Percentiles rank a stretch among this genome's conserved stretches.
These are phyloP conservation scores for Protomyces inouyei DNA, from an alignment of 1,139 yeast species.

Conservation along the genomic window DNA sequence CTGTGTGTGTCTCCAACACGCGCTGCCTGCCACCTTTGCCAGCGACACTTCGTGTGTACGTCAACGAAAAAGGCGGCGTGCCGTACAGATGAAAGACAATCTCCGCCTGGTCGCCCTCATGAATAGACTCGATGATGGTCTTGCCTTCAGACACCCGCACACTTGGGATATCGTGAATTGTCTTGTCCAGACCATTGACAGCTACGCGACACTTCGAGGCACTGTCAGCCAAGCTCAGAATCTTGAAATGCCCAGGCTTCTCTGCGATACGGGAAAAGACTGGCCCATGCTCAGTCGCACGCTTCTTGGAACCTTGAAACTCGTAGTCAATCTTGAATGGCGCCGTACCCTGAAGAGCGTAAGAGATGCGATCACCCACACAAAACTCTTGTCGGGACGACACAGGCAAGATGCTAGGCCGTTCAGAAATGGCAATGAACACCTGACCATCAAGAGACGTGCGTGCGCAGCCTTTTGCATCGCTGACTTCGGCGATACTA, in stretches of 20 bases:
- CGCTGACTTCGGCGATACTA: constrained; percentile 54
- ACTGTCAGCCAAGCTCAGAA: constrained; percentile 70
- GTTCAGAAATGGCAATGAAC: constrained; percentile 61
- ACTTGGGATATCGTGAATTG: constrained; percentile 77
- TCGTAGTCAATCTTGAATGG: constrained; percentile 72
- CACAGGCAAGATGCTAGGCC: constrained; percentile 57
- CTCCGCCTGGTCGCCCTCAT: constrained; percentile 63
- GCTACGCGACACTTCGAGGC: constrained; percentile 68
- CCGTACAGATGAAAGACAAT: constrained; percentile 52
- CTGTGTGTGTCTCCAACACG: constrained; percentile 71
- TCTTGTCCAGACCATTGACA: constrained; percentile 48
- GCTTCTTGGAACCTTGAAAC: constrained; percentile 60
- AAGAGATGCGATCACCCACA: constrained; percentile 85
- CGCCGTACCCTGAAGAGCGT: constrained; percentile 69
- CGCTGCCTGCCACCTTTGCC: constrained; percentile 38
- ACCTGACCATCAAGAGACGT: constrained; percentile 34
- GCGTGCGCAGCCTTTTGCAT: constrained; percentile 61
- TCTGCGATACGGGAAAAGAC: constrained; percentile 72
- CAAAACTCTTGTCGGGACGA: constrained; percentile 55
- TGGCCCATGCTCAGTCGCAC: constrained; percentile 53
- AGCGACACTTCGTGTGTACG: constrained; percentile 52
- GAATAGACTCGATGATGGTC: constrained; percentile 69
- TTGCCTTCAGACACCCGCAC: constrained; percentile 83
- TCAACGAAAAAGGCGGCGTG: constrained; percentile 49
- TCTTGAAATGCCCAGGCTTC: constrained; percentile 65